These are phyloP conservation scores for Hanseniaspora guilliermondii DNA, from an alignment of 805 yeast genomes.

Conservation along the genomic window DNA sequence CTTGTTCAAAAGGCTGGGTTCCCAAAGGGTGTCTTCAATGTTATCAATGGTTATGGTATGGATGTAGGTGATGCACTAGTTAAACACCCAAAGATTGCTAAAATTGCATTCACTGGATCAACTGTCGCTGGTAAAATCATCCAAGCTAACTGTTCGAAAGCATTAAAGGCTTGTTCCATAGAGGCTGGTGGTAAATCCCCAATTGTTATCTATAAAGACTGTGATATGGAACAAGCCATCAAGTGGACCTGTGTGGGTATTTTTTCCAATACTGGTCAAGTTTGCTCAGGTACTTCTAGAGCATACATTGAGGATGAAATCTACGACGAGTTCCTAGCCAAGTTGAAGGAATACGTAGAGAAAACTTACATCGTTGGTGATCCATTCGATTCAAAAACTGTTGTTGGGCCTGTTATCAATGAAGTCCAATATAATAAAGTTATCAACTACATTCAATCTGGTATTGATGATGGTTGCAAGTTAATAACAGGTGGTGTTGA, in stretches of 20 bases:
- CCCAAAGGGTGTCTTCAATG: conserved; percentile 66
- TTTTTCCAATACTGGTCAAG: conserved; percentile 54
- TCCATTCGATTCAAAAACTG: conserved; percentile 37
- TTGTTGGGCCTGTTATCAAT: conserved; percentile 53
- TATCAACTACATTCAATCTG: conserved; percentile 33
- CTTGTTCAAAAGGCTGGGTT: conserved; percentile 54
- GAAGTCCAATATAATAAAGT: conserved; percentile 46
- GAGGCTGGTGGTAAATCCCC: conserved; percentile 71
- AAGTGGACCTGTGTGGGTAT: conserved; percentile 59
- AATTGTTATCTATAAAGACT: conserved; percentile 48
- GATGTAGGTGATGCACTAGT: conserved; percentile 60
- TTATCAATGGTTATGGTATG: conserved; percentile 57
- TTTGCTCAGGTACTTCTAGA: conserved; percentile 57
- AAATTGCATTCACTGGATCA: conserved; percentile 55
- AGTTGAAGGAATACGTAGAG: conserved; percentile 35
- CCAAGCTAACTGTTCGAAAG: conserved; percentile 47
- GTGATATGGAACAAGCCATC: conserved; percentile 51
- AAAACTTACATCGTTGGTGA: conserved; percentile 41
- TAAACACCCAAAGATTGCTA: conserved; percentile 43
- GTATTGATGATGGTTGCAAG: conserved; percentile 39
- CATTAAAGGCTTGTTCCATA: conserved; percentile 51
- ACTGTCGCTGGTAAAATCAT: conserved; percentile 55
- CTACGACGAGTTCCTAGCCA: conserved; percentile 40
- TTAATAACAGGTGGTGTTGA: conserved; percentile 33
- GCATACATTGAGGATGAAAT: conserved; percentile 44